Percentiles rank a stretch among this genome's conserved stretches.
Evolutionary conservation across 495 filamentous ascomycete species (phyloP).

Genomic region (Astrothelium subdiscretum): DNA sequence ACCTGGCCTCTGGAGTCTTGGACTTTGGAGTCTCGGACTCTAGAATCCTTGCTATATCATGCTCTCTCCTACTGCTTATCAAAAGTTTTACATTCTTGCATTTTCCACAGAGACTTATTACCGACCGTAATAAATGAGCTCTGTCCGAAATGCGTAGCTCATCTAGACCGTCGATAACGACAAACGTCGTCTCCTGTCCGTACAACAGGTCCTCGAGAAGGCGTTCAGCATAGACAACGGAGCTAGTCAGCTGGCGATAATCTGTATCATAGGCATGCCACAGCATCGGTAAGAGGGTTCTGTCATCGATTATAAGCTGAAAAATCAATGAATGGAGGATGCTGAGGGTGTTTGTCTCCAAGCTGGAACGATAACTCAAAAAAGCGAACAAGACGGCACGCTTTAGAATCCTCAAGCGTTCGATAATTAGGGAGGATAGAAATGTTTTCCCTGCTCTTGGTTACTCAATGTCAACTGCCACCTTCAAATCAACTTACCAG

Average conservation of each 20-base stretch:
- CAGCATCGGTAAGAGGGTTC: neutral
- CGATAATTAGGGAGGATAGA: neutral
- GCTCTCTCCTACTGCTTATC: slow-evolving; percentile 15
- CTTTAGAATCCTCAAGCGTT: neutral
- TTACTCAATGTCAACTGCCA: neutral
- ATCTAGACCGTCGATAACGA: slow-evolving; percentile 8
- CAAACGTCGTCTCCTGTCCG: neutral
- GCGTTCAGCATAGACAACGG: neutral
- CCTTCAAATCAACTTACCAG: slow-evolving; percentile 15
- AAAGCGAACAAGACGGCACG: slow-evolving; percentile 5
- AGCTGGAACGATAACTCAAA: slow-evolving; percentile 6
- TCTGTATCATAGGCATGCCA: neutral
- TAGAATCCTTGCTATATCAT: slow-evolving; percentile 1
- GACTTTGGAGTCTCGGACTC: no score
- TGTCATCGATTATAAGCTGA: slow-evolving; percentile 5
- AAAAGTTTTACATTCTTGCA: slow-evolving; percentile 8
- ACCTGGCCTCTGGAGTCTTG: neutral
- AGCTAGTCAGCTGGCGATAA: neutral
- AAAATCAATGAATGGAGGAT: slow-evolving; percentile 11
- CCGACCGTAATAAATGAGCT: neutral
- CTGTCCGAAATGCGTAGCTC: neutral
- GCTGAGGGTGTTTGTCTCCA: neutral
- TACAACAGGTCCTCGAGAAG: neutral
- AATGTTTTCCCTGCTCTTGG: neutral
- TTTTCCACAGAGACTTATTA: neutral